Conservation (phyloP, 2,329 filamentous ascomycete genomes). For the Aureobasidium sp. region DNA sequence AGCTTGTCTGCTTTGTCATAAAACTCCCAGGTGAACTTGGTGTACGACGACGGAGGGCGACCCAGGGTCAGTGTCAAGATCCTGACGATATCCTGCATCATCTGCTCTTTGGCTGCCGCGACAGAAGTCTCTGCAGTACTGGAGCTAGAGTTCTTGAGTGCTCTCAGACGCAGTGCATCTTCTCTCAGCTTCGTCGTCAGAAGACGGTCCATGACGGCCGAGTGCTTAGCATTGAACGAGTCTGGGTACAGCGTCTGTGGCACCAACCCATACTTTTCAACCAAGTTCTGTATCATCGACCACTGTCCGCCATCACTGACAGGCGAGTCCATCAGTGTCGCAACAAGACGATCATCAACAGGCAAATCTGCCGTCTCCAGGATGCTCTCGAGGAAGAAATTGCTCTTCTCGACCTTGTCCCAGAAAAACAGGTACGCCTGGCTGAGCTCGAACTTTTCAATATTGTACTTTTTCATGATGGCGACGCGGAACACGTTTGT, state of each 20-base stretch:
- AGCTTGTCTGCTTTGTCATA: constrained; percentile 61
- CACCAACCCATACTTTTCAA: constrained; percentile 77
- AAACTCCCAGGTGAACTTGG: constrained; percentile 75
- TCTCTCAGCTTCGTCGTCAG: constrained; percentile 84
- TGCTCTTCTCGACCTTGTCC: constrained; percentile 89
- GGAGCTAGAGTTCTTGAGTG: constrained; percentile 38
- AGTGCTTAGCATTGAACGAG: constrained; percentile 68
- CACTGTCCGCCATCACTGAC: constrained; percentile 80
- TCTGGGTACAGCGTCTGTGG: constrained; percentile 78
- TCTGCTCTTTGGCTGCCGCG: constrained; percentile 56
- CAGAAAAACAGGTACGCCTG: constrained; percentile 87
- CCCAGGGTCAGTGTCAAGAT: constrained; percentile 79
- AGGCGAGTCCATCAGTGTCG: constrained; percentile 59
- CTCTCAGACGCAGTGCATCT: constrained; percentile 66
- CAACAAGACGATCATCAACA: constrained; percentile 65
- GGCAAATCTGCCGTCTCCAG: constrained; percentile 65
- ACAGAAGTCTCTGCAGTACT: constrained; percentile 34
- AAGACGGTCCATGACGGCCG: constrained; percentile 61
- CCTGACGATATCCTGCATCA: constrained; percentile 72
- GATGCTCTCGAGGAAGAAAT: constrained; percentile 81
- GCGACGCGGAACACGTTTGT: constrained; percentile 91
- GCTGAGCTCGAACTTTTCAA: constrained; percentile 75
- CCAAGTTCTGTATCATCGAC: constrained; percentile 86
- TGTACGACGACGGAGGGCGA: constrained; percentile 62
- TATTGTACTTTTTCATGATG: constrained; percentile 73